phyloP scores from a whole-genome alignment of 1,284 basidiomycete species.

The Ceratobasidium sp. region DNA sequence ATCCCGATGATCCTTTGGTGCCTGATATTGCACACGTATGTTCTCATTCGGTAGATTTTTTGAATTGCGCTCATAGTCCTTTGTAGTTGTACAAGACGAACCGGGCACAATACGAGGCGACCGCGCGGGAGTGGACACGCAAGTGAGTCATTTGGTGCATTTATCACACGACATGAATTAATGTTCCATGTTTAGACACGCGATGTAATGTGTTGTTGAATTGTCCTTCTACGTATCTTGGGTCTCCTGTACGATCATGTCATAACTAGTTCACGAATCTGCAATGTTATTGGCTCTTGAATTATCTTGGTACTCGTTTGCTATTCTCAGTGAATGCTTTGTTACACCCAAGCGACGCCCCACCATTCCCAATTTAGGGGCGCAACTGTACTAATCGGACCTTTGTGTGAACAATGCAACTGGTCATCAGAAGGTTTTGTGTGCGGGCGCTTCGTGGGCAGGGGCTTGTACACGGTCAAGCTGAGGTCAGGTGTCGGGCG shows the following conservation, averaged over 20 bases:
- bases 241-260: constrained; percentile 39
- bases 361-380: constrained; percentile 19
- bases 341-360: constrained; percentile 2
- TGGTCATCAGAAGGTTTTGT: constrained; percentile 2
- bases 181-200: constrained; percentile 17
- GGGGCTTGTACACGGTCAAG: neutral
- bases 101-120: constrained; percentile 92
- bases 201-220: constrained; percentile 40
- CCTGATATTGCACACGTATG: constrained; percentile 67
- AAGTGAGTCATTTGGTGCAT: constrained; percentile 72
- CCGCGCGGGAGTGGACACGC: constrained; percentile 97
- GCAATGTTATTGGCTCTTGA: constrained; percentile 38
- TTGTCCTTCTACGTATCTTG: constrained; percentile 11
- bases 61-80: constrained; percentile 61
- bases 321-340: neutral
- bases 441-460: constrained; percentile 7
- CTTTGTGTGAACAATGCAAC: constrained; percentile 31
- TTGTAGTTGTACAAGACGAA: constrained; percentile 96
- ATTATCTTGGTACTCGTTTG: constrained; percentile 5
- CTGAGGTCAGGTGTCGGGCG: neutral
- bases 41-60: constrained; percentile 69
- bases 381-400: constrained; percentile 18
- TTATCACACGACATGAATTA: neutral
- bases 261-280: constrained; percentile 35
- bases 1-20: constrained; percentile 90